Conservation (phyloP, 2,329 filamentous ascomycete species). For the Penicillium sp. region DNA sequence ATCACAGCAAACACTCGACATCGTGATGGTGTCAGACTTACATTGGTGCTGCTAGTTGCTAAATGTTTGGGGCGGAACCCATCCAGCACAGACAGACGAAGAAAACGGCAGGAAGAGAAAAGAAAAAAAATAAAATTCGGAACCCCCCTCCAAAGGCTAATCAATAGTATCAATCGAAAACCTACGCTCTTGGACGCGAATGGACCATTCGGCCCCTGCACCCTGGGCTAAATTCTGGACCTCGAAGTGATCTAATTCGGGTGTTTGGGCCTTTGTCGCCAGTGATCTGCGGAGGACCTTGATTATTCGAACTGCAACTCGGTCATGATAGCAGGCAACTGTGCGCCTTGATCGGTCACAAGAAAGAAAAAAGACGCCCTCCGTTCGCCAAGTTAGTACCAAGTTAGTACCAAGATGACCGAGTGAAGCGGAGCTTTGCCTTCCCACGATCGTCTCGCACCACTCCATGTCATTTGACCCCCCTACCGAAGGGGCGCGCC, state of each 20-base stretch:
- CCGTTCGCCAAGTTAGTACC: neutral
- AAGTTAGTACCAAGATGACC: neutral
- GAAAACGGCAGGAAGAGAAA: neutral
- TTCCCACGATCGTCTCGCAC: neutral
- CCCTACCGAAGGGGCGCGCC: neutral
- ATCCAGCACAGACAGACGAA: neutral
- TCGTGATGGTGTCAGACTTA: neutral
- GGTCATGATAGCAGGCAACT: neutral
- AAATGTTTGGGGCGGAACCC: neutral
- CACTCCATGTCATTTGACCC: slow-evolving; percentile 5
- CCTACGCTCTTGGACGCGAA: neutral
- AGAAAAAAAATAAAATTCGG: too few relatives aligned
- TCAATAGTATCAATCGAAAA: neutral
- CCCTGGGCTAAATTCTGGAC: neutral
- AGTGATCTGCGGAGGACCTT: neutral
- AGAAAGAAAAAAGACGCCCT: neutral
- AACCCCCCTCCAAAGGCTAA: neutral
- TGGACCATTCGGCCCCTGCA: slow-evolving; percentile 1
- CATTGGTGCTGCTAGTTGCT: neutral
- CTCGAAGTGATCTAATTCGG: neutral
- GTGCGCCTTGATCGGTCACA: neutral
- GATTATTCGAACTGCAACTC: neutral
- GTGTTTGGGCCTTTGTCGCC: neutral
- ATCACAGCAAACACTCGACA: neutral
- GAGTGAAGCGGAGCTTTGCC: slow-evolving; percentile 2